Evolutionary conservation across 2,329 filamentous ascomycete genomes (phyloP).

Genomic region (Fusarium sp.): DNA sequence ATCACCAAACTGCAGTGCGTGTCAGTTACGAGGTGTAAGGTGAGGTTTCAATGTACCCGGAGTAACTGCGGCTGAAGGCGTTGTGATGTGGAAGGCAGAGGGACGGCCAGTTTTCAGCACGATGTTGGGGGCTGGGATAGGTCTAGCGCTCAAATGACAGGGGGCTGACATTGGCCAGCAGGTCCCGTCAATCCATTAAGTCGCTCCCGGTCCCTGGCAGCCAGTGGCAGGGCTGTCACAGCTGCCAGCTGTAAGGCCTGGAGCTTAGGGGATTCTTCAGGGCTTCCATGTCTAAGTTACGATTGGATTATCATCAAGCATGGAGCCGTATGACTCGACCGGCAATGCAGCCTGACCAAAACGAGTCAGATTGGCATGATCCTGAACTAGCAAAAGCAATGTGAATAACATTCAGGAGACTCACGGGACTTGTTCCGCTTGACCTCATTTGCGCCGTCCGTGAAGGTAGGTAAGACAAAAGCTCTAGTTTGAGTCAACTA

Average conservation of each 20-base stretch:
- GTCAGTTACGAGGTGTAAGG: slow-evolving; percentile 41
- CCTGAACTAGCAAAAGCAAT: neutral
- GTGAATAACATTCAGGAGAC: neutral
- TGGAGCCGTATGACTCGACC: slow-evolving; percentile 37
- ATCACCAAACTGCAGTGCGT: slow-evolving; percentile 34
- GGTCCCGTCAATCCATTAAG: neutral
- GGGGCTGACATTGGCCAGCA: slow-evolving; percentile 6
- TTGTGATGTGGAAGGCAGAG: slow-evolving; percentile 46
- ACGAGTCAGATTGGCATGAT: neutral
- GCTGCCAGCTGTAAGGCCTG: slow-evolving; percentile 30
- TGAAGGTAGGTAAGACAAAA: neutral
- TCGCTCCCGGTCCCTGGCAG: slow-evolving; percentile 24
- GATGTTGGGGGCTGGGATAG: slow-evolving; percentile 43
- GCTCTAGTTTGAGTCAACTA: neutral
- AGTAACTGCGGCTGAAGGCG: slow-evolving; percentile 47
- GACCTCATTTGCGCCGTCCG: neutral
- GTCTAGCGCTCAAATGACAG: slow-evolving; percentile 47
- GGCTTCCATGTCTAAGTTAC: neutral
- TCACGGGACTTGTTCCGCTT: neutral
- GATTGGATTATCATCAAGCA: neutral
- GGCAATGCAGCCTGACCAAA: slow-evolving; percentile 10
- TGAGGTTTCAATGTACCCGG: slow-evolving; percentile 42
- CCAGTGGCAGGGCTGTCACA: slow-evolving; percentile 34
- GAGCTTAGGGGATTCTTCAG: slow-evolving; percentile 27
- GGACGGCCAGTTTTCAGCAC: slow-evolving; percentile 25